Conservation (phyloP, 345 rosid species). For the Lepidium aucheri region DNA sequence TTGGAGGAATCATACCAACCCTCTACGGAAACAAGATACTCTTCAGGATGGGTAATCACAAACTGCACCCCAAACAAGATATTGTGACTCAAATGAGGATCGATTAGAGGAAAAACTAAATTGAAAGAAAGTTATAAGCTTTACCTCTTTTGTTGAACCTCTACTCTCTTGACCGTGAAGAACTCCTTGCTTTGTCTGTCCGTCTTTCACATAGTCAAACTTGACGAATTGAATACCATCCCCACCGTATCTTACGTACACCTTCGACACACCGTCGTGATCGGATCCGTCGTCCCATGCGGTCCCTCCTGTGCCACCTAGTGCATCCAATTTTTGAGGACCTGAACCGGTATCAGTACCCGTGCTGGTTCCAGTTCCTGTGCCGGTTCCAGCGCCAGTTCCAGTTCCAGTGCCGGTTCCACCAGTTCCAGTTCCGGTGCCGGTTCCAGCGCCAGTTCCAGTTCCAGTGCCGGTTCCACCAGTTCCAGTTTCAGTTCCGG, state of each 20-base stretch:
- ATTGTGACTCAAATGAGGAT: too few species aligned
- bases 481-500: neutral
- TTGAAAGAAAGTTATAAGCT: neutral
- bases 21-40: conserved; percentile 13
- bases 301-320: conserved; percentile 17
- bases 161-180: neutral
- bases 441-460: neutral
- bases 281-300: conserved; percentile 26
- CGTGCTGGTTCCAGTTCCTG: neutral
- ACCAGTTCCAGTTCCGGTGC: neutral
- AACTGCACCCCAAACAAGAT: neutral
- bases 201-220: conserved; percentile 16
- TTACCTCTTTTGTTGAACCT: neutral
- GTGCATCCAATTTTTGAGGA: neutral
- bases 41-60: conserved; percentile 7
- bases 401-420: neutral
- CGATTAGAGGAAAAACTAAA: too few species aligned
- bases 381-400: neutral
- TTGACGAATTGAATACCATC: neutral
- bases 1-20: conserved; percentile 16
- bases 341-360: neutral
- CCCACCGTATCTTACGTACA: neutral
- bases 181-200: neutral
- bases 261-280: conserved; percentile 17
- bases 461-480: neutral